phyloP scores from a whole-genome alignment of 345 rosid species.

The Salix udensis region DNA sequence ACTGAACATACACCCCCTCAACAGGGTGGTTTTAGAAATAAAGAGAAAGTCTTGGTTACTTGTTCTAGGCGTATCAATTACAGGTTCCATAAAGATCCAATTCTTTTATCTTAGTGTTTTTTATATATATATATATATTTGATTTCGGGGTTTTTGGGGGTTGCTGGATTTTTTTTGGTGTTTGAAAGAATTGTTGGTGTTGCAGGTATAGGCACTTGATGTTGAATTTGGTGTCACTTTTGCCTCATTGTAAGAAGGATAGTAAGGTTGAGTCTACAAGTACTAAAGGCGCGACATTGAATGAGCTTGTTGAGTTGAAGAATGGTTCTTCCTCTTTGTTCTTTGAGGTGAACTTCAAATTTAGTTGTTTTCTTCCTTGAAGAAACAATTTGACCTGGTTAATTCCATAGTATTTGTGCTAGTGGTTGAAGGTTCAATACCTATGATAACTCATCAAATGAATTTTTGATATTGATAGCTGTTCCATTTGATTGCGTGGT shows the following conservation, averaged over 20 bases:
- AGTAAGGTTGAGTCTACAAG: slow-evolving; percentile 82
- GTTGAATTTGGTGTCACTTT: slow-evolving; percentile 83
- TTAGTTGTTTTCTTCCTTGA: not conserved
- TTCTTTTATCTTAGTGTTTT: not conserved
- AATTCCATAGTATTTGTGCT: not conserved
- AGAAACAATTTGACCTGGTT: not conserved
- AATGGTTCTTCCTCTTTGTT: slow-evolving; percentile 81
- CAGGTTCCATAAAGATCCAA: slow-evolving; percentile 41
- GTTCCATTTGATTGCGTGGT: not conserved
- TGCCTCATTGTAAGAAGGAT: slow-evolving; percentile 95
- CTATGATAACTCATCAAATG: not conserved
- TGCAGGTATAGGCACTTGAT: slow-evolving; percentile 89
- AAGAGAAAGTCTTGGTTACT: slow-evolving; percentile 88
- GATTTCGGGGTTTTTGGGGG: not conserved
- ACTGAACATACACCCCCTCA: slow-evolving; percentile 10
- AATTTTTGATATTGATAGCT: not conserved
- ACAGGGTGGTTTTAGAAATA: slow-evolving; percentile 58
- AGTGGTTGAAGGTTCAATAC: not conserved
- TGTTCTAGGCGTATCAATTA: slow-evolving; percentile 93
- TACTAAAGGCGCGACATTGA: slow-evolving; percentile 70
- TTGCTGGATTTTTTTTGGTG: not conserved
- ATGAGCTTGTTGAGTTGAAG: slow-evolving; percentile 85
- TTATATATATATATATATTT: not conserved
- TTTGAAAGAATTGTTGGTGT: not conserved
- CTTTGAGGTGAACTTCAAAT: slow-evolving; percentile 59